phyloP scores from a whole-genome alignment of 2,329 filamentous ascomycete species.

The Ceratocystis eucalypticola region DNA sequence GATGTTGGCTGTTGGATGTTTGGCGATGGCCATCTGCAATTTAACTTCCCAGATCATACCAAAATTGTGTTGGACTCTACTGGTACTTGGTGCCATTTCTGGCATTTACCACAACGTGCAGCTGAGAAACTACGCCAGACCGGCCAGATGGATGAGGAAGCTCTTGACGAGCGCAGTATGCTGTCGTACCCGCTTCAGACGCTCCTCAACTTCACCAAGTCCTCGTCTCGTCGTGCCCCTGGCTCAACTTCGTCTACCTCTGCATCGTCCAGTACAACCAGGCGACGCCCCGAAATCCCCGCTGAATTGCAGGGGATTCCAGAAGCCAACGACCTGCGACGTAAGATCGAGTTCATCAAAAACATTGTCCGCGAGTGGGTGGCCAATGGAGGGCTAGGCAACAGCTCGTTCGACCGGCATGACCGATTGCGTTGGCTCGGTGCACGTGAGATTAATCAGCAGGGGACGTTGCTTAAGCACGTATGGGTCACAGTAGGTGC shows the following conservation, averaged over 20 bases:
- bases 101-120: slow-evolving; percentile 59
- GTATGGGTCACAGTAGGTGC: slow-evolving; percentile 58
- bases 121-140: slow-evolving; percentile 50
- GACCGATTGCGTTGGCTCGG: slow-evolving; percentile 46
- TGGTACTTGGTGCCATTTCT: slow-evolving; percentile 65
- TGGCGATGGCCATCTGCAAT: slow-evolving; percentile 63
- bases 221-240: slow-evolving; percentile 28
- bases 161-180: slow-evolving; percentile 55
- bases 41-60: slow-evolving; percentile 81
- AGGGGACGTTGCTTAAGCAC: slow-evolving; percentile 39
- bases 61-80: slow-evolving; percentile 66
- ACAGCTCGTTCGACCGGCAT: slow-evolving; percentile 44
- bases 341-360: slow-evolving; percentile 61
- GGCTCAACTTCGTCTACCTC: slow-evolving; percentile 21
- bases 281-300: slow-evolving; percentile 47
- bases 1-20: slow-evolving; percentile 75
- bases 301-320: slow-evolving; percentile 50
- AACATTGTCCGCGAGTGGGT: slow-evolving; percentile 59
- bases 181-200: slow-evolving; percentile 60
- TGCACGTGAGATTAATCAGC: slow-evolving; percentile 37
- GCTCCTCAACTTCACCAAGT: slow-evolving; percentile 52
- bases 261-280: slow-evolving; percentile 31
- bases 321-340: slow-evolving; percentile 56
- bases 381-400: slow-evolving; percentile 54
- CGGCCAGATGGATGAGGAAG: slow-evolving; percentile 56